A percentile compares a stretch with the other conserved stretches of the same genome.
Evolutionary conservation across 2,329 filamentous ascomycete species (phyloP).

Genomic region (Periglandula ipomoeae): DNA sequence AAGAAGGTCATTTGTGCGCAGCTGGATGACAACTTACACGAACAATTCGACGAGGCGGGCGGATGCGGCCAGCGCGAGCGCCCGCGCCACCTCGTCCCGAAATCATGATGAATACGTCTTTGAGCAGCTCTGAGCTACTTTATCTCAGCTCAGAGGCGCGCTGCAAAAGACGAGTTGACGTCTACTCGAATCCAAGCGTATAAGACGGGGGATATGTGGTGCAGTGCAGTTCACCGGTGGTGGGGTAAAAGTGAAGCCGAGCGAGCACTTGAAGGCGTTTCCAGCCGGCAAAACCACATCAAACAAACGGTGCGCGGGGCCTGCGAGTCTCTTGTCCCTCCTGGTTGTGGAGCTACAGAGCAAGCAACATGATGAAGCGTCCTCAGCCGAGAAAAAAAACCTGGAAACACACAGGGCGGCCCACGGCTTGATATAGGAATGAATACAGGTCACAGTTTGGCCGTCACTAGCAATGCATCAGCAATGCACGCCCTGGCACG

Average conservation of each 20-base stretch:
- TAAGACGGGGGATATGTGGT: not conserved
- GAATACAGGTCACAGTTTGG: not conserved
- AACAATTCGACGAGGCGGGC: constrained; percentile 32
- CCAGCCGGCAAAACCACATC: not conserved
- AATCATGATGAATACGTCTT: constrained; percentile 28
- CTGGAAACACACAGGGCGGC: not conserved
- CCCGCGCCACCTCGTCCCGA: constrained; percentile 38
- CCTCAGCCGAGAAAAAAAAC: not conserved
- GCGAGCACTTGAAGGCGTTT: not conserved
- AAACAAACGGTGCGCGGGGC: not conserved
- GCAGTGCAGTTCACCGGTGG: not conserved
- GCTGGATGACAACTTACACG: constrained; percentile 27
- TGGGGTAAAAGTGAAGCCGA: not conserved
- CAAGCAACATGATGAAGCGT: constrained; percentile 1
- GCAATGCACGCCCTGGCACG: not conserved
- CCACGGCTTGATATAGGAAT: not conserved
- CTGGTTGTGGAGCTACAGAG: not conserved
- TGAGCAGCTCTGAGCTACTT: not conserved
- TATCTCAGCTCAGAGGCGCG: not conserved
- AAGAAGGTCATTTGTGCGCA: not conserved
- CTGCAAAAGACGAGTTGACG: not conserved
- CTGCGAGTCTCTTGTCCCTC: not conserved
- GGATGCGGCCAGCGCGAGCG: constrained; percentile 29
- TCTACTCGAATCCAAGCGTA: not conserved
- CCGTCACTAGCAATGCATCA: not conserved